Percentiles rank a stretch among this genome's conserved stretches.
Evolutionary conservation across 805 yeast genomes (phyloP).

Genomic region (Tetrapisispora taiwanensis): DNA sequence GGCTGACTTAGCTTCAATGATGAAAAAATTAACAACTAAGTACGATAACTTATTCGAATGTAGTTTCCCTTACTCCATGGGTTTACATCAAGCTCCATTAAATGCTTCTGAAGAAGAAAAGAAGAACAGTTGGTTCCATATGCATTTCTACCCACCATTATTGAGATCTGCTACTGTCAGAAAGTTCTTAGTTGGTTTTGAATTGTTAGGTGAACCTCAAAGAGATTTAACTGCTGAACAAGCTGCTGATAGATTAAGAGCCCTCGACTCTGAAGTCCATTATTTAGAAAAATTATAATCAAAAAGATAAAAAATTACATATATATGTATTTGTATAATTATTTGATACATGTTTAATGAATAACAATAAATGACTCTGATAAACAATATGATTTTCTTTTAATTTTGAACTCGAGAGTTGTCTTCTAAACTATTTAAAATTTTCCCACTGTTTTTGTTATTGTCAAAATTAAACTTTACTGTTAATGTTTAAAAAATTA

Average conservation of each 20-base stretch:
- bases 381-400: too few species aligned
- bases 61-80: slow-evolving; percentile 74
- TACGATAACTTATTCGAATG: slow-evolving; percentile 64
- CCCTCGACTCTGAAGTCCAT: slow-evolving; percentile 30
- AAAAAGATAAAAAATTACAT: too few species aligned
- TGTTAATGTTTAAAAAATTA: too few species aligned
- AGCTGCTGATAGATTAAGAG: slow-evolving; percentile 33
- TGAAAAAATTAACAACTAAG: slow-evolving; percentile 46
- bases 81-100: slow-evolving; percentile 66
- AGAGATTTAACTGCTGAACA: slow-evolving; percentile 28
- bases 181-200: slow-evolving; percentile 69
- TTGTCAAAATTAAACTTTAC: too few species aligned
- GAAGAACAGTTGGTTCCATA: slow-evolving; percentile 47
- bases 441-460: too few species aligned
- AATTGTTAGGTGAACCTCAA: slow-evolving; percentile 59
- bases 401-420: too few species aligned
- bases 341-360: neutral
- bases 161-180: slow-evolving; percentile 65
- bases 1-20: slow-evolving; percentile 44
- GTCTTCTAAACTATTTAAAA: too few species aligned
- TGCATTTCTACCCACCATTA: slow-evolving; percentile 74
- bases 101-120: slow-evolving; percentile 35
- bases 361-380: too few species aligned
- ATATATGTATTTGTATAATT: too few species aligned
- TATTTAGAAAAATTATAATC: slow-evolving; percentile 35